Evolutionary conservation across 2,329 filamentous ascomycete genomes (phyloP).

Genomic region (Microcera coccophila): DNA sequence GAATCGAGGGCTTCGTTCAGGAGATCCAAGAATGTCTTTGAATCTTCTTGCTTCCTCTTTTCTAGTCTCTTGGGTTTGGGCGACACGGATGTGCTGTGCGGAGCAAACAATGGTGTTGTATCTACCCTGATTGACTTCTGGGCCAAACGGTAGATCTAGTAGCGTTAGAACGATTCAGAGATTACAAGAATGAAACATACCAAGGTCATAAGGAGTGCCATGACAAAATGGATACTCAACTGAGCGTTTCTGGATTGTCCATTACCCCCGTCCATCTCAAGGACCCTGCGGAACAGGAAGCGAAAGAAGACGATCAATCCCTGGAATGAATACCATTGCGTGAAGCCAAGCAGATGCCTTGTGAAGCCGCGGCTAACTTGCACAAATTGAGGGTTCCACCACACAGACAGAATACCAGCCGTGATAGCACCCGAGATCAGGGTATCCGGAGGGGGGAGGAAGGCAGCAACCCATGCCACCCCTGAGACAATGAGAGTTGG

Average conservation of each 20-base stretch:
- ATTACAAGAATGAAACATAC: slow-evolving; percentile 38
- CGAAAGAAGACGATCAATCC: slow-evolving; percentile 55
- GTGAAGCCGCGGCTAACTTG: slow-evolving; percentile 58
- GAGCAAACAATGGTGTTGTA: slow-evolving; percentile 50
- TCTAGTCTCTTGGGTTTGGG: slow-evolving; percentile 22
- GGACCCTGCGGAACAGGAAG: slow-evolving; percentile 43
- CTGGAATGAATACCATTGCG: slow-evolving; percentile 65
- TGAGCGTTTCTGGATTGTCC: slow-evolving; percentile 39
- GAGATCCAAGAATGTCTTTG: slow-evolving; percentile 42
- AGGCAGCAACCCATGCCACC: slow-evolving; percentile 14
- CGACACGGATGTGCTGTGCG: slow-evolving; percentile 20
- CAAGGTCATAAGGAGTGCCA: slow-evolving; percentile 49
- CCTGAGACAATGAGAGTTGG: slow-evolving; percentile 8
- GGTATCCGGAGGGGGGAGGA: slow-evolving; percentile 39
- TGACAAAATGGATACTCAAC: slow-evolving; percentile 52
- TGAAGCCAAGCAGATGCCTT: slow-evolving; percentile 56
- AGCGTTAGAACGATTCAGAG: slow-evolving; percentile 18
- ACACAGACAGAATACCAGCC: slow-evolving; percentile 50
- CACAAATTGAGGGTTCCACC: slow-evolving; percentile 67
- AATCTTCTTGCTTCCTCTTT: slow-evolving; percentile 28
- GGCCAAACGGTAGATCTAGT: slow-evolving; percentile 44
- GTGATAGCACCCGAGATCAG: slow-evolving; percentile 47
- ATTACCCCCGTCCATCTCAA: slow-evolving; percentile 38
- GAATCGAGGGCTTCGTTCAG: slow-evolving; percentile 34
- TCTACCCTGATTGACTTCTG: slow-evolving; percentile 51